Evolutionary conservation across 106 monocot genomes (phyloP).

Genomic region (Phalaenopsis aphrodite): DNA sequence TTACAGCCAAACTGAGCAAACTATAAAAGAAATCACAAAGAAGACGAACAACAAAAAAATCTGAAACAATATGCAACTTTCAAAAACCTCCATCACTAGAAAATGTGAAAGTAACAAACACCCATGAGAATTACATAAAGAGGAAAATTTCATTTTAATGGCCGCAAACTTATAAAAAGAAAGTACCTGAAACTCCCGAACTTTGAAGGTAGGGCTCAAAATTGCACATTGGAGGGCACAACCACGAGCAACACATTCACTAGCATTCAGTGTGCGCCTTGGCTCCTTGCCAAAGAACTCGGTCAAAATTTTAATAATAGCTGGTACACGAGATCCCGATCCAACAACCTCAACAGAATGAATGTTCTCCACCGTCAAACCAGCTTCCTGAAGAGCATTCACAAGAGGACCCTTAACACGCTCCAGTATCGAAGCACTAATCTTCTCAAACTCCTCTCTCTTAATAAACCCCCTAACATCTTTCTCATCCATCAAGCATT

Average conservation of each 20-base stretch:
- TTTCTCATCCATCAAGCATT: slow-evolving; percentile 63
- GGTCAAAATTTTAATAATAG: slow-evolving; percentile 30
- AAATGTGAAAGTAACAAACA: no score
- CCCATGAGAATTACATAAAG: no score
- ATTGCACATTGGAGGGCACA: slow-evolving; percentile 60
- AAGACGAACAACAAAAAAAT: no score
- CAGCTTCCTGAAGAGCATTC: slow-evolving; percentile 28
- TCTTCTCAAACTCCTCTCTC: slow-evolving; percentile 55
- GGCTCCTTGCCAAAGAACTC: slow-evolving; percentile 51
- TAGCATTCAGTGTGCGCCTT: slow-evolving; percentile 47
- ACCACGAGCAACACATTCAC: slow-evolving; percentile 59
- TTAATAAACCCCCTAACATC: slow-evolving; percentile 45
- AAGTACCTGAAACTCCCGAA: slow-evolving; percentile 8
- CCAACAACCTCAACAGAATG: slow-evolving; percentile 54
- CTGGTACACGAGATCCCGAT: slow-evolving; percentile 61
- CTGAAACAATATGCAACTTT: no score
- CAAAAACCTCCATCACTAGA: no score
- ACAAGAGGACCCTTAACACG: slow-evolving; percentile 39
- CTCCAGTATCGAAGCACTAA: slow-evolving; percentile 36
- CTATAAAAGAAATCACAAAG: no score
- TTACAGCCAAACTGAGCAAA: no score
- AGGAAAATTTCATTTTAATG: no score
- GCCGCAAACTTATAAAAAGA: no score
- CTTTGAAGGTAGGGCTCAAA: slow-evolving; percentile 51
- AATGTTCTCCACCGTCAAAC: slow-evolving; percentile 25